A percentile compares a stretch with the other conserved stretches of the same genome.
phyloP scores from a whole-genome alignment of 257 asterid genomes.

The Scutellaria minor region DNA sequence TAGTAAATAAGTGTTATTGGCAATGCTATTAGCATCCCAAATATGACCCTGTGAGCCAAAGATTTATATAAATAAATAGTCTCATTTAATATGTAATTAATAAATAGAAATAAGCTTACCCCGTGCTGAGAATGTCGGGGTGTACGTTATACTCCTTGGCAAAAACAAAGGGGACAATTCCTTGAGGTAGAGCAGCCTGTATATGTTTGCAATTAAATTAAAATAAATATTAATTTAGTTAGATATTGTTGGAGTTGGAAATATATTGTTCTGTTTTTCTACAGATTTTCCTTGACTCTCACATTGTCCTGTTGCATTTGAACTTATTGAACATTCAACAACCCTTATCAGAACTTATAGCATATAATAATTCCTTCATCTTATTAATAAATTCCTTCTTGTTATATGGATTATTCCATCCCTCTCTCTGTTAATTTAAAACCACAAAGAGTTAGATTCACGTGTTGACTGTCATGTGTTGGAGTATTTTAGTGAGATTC shows the following conservation, averaged over 20 bases:
- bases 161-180: slow-evolving; percentile 67
- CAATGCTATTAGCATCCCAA: slow-evolving; percentile 62
- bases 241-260: neutral
- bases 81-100: neutral
- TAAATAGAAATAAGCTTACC: slow-evolving; percentile 37
- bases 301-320: slow-evolving; percentile 38
- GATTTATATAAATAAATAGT: neutral
- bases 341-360: neutral
- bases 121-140: slow-evolving; percentile 67
- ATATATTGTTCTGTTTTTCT: neutral
- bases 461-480: slow-evolving; percentile 47
- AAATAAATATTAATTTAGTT: neutral
- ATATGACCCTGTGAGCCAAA: slow-evolving; percentile 46
- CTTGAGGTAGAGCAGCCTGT: slow-evolving; percentile 71
- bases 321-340: slow-evolving; percentile 31
- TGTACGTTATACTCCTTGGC: slow-evolving; percentile 67
- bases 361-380: slow-evolving; percentile 1
- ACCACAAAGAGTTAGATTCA: slow-evolving; percentile 36
- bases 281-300: slow-evolving; percentile 36
- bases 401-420: neutral
- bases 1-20: slow-evolving; percentile 65
- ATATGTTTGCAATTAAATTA: slow-evolving; percentile 23
- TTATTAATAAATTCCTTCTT: neutral
- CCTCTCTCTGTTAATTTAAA: neutral
- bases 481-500: slow-evolving; percentile 43